Base-by-base conservation (phyloP, 371 early-diverging fungal genomes). In the Rhizopus sp. region DNA sequence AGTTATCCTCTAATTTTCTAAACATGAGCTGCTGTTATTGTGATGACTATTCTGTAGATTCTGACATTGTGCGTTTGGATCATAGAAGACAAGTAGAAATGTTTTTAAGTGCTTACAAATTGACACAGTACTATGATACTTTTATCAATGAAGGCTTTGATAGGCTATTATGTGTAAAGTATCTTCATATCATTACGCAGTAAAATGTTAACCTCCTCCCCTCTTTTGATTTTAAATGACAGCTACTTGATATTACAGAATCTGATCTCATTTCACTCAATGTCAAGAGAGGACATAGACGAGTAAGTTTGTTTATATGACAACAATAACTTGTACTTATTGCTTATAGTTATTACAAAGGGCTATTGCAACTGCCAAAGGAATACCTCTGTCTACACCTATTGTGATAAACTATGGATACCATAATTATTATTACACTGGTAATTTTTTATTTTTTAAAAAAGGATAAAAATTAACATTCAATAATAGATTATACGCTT, bases 201-300 rank as follows among this genome's bases (percentile, higher is more conserved):
- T 17, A 37, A n/a, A 32, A 31, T 16, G 4, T 23, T 35, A 17
- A n/a, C 16, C 42, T 42, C 13, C 6, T 23, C 5, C 29, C 15
- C n/a, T 38, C 10, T 33, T 15, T 13, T 35, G 45, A 35, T 50
- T 32, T 52, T 49, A 53, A 10, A 30, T 50, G 32, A n/a, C 59
- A 80, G 80, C 41, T 80, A 9, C 62, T 72, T 32, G 81, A 80
- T 40, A 72, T 78, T 3, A 77, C 78, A 2, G 81, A 80, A 62
- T 15, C 51, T 16, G 81, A 80, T 63, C 56, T 80, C n/a, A 61
- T 69, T 29, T 66, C 68, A 3, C 59, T 80, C 41, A 62, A 65
- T 51, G 75, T 78, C 5, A 80, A 78, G 53, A 62, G 81, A 46
- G 81, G 81, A 15, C 81, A 80, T 63, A 66, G 81, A 64, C 69